These are phyloP conservation scores for Solanum appendiculatum DNA, from an alignment of 257 asterid genomes.

Conservation along the genomic window DNA sequence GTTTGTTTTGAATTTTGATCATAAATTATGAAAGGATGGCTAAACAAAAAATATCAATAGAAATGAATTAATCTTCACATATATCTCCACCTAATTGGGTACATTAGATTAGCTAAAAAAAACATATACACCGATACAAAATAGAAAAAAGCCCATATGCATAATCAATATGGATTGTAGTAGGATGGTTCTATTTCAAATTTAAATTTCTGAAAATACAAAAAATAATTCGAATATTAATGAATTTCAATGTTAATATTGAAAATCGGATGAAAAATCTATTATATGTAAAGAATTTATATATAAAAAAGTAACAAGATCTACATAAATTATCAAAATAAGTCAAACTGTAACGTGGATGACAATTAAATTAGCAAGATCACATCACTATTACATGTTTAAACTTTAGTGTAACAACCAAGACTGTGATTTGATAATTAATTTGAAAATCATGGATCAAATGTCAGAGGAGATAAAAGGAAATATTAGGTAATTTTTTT, in stretches of 20 bases:
- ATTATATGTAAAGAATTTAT: not conserved
- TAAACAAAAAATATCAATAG: not conserved
- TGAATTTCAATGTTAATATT: rapidly evolving
- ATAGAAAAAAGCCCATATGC: not conserved
- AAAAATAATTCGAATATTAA: not conserved
- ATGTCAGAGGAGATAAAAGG: not conserved
- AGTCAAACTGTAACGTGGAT: not conserved
- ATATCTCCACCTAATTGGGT: not conserved
- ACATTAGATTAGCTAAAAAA: not conserved
- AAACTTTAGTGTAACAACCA: not conserved
- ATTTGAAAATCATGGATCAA: not conserved
- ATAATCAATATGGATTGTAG: not conserved
- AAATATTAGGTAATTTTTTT: too few relatives aligned
- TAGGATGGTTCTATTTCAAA: not conserved
- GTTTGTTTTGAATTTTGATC: not conserved
- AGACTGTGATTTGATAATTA: not conserved
- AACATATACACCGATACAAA: not conserved
- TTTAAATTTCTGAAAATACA: not conserved
- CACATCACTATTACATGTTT: not conserved
- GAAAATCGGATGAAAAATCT: not conserved
- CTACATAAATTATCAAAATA: not conserved
- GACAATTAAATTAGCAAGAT: not conserved
- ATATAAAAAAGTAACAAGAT: not conserved
- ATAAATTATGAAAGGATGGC: not conserved
- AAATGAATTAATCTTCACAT: not conserved